Conservation (phyloP, 129 eudicot species). For the Flaveria sonorensis region DNA sequence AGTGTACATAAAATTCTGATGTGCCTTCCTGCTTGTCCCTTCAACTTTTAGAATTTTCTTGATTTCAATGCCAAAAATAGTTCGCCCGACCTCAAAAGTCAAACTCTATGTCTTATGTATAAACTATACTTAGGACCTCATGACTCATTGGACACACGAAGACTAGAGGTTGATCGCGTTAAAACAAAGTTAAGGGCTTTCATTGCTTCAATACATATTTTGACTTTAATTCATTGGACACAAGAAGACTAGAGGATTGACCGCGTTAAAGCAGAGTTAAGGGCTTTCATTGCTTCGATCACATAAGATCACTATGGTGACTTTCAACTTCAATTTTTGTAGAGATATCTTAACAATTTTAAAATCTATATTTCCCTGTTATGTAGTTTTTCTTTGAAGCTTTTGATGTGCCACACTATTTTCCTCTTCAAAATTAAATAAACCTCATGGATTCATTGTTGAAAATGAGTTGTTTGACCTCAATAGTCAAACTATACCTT, state of each 20-base stretch:
- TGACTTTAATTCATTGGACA: background rate
- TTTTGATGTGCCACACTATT: background rate
- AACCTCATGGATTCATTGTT: background rate
- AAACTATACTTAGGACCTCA: background rate
- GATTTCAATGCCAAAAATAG: background rate
- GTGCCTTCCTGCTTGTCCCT: background rate
- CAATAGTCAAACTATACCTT: constrained; percentile 6
- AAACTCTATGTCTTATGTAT: background rate
- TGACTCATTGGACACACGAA: background rate
- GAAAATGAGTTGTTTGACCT: constrained; percentile 19
- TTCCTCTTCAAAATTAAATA: background rate
- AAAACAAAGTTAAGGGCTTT: background rate
- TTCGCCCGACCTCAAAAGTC: constrained; percentile 15
- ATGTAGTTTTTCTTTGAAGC: background rate
- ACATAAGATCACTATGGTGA: constrained; percentile 8
- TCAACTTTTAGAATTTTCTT: background rate
- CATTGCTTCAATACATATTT: background rate
- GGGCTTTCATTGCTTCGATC: constrained; percentile 2
- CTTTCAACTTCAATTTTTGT: too few species aligned
- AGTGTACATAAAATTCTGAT: background rate
- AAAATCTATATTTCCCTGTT: background rate
- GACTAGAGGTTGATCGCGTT: background rate
- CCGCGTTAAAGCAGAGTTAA: background rate
- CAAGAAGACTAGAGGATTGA: background rate
- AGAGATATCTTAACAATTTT: too few species aligned